Conservation (phyloP, 371 early-diverging fungal species). For the Mucor racemosus region DNA sequence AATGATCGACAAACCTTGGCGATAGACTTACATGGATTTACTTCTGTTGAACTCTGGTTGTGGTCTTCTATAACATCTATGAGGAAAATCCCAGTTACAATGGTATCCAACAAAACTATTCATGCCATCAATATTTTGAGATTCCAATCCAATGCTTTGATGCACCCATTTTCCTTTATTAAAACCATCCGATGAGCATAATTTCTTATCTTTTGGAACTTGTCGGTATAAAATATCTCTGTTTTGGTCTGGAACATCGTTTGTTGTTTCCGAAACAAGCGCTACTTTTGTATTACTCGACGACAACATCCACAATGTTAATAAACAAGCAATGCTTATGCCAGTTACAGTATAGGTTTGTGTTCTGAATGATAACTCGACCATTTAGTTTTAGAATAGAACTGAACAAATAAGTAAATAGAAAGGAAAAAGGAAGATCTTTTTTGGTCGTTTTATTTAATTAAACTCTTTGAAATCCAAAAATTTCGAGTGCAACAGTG, state of each 20-base stretch:
- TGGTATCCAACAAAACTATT: constrained; percentile 33
- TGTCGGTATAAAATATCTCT: constrained; percentile 5
- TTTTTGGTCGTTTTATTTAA: not conserved
- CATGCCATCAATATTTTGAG: constrained; percentile 28
- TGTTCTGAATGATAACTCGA: not conserved
- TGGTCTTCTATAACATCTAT: constrained; percentile 40
- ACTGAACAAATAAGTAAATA: constrained; percentile 8
- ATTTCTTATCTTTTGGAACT: not conserved
- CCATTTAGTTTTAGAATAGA: not conserved
- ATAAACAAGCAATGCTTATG: constrained; percentile 8
- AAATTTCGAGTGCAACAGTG: constrained; percentile 41
- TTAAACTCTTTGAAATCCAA: constrained; percentile 33
- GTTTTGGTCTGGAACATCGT: not conserved
- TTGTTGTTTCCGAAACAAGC: not conserved
- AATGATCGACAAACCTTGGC: not conserved
- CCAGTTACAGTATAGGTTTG: constrained; percentile 5
- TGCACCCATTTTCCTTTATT: constrained; percentile 43
- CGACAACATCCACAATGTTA: constrained; percentile 6
- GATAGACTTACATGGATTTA: constrained; percentile 36
- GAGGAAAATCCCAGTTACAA: constrained; percentile 38
- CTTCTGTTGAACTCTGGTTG: constrained; percentile 35
- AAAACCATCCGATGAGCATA: constrained; percentile 32
- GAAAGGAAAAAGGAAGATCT: not conserved
- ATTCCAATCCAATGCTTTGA: constrained; percentile 21
- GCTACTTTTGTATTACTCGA: not conserved